Base-by-base conservation (phyloP, 441 rosid species). In the Adansonia gregorii region DNA sequence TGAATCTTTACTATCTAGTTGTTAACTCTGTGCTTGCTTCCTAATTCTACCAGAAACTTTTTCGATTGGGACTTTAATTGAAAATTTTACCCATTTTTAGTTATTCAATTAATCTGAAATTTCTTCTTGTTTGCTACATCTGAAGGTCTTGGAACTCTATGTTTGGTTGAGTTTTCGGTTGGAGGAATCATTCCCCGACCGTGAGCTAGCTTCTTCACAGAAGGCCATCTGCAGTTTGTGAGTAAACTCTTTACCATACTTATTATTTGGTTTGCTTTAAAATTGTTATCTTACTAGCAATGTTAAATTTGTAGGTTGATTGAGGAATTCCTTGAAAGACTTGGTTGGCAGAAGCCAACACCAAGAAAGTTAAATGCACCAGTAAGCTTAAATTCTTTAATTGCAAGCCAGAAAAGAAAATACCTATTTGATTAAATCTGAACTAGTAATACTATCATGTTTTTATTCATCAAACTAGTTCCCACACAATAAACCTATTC, bases 111-210 rank as follows among this genome's bases (percentile, higher is more conserved):
- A 66, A n/a, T 41, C 27, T 12, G 56, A 51, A 12, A 56, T 48
- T 17, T 56, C 3, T 56, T 2, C 24, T 56, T 19, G 61, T 56
- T 76, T 72, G 76, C 20, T 24, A 9, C 75, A 67, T 81, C 15
- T 54, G 24, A 85, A 95, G 97, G 99, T 92, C 48, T 83, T 95
- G 81, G 97, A 93, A 84, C 88, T 95, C 67, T 93, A 95, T 61
- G 94, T 93, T 54, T 95, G 98, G 99, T 85, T 93, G 90, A 86
- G 98, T 89, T 91, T 86, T 83, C 93, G 89, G 2, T 31, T 58
- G 59, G 95, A 92, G 73, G 97, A 91, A 65, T 88, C 97, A 3
- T 95, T 92, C 82, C 97, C 97, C 2, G 99, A 92, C 84, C 86
- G 82, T 4, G 91, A 91, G 82, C 81, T 90, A 49, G 99, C 98